These are phyloP conservation scores for Starmerella kuoi DNA, from an alignment of 805 yeast species.

Conservation along the genomic window DNA sequence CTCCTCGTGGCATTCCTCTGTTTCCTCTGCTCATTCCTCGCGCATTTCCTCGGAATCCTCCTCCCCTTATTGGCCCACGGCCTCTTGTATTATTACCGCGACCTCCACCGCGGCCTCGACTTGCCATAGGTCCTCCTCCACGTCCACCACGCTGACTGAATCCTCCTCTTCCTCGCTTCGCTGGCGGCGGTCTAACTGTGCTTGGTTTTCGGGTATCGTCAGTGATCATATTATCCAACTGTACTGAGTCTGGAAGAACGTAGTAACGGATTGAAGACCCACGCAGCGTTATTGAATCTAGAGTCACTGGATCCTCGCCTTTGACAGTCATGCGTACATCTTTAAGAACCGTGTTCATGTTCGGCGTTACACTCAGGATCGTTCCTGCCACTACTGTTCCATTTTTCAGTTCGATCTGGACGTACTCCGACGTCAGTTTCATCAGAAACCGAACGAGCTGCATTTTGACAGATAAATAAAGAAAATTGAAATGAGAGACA, in stretches of 20 bases:
- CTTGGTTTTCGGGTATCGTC: slow-evolving; percentile 35
- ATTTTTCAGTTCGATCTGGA: slow-evolving; percentile 81
- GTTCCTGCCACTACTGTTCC: slow-evolving; percentile 82
- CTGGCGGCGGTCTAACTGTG: slow-evolving; percentile 12
- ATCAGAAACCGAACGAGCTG: slow-evolving; percentile 46
- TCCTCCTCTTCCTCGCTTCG: slow-evolving; percentile 9
- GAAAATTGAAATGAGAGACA: too few relatives aligned
- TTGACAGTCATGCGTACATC: slow-evolving; percentile 68
- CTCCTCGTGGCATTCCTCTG: too few relatives aligned
- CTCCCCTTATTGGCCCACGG: slow-evolving; percentile 7
- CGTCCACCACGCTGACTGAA: neutral
- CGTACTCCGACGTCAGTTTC: slow-evolving; percentile 75
- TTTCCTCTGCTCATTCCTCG: slow-evolving; percentile 6
- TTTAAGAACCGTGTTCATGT: slow-evolving; percentile 76
- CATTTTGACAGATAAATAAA: slow-evolving; percentile 16
- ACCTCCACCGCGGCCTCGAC: slow-evolving; percentile 3
- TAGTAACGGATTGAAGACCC: slow-evolving; percentile 82
- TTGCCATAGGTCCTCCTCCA: neutral
- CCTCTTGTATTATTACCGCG: slow-evolving; percentile 8
- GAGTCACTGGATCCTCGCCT: slow-evolving; percentile 52
- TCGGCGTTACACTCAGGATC: slow-evolving; percentile 70
- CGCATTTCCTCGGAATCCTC: slow-evolving; percentile 3
- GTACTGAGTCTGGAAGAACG: slow-evolving; percentile 72
- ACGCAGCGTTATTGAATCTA: slow-evolving; percentile 72
- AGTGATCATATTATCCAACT: slow-evolving; percentile 39